phyloP scores from a whole-genome alignment of 192 early-diverging fungal species.

The Kappamyces sp. region DNA sequence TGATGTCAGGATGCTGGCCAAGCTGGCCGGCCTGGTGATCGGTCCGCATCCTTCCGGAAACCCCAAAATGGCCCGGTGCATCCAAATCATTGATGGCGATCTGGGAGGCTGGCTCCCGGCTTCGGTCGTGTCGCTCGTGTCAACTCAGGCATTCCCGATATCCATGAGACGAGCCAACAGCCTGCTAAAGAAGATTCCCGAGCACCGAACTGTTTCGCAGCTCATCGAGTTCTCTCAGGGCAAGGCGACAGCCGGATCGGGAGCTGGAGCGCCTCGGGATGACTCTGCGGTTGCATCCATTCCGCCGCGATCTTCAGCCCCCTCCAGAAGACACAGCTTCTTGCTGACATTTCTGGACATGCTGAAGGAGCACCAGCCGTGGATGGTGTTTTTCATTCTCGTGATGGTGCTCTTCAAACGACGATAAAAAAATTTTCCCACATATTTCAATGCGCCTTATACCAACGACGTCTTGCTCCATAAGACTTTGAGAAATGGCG shows the following conservation, averaged over 20 bases:
- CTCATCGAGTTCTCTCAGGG: slow-evolving; percentile 14
- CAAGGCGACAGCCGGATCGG: background rate
- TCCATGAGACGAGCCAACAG: slow-evolving; percentile 36
- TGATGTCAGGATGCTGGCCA: slow-evolving; percentile 34
- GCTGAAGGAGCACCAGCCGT: slow-evolving; percentile 21
- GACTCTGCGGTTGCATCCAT: background rate
- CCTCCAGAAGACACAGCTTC: slow-evolving; percentile 12
- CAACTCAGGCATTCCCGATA: slow-evolving; percentile 35
- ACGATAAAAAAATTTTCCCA: background rate
- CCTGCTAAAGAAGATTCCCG: slow-evolving; percentile 18
- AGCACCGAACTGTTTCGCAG: slow-evolving; percentile 14
- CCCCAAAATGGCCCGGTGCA: slow-evolving; percentile 9
- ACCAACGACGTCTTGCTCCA: too few relatives aligned
- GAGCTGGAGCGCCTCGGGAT: background rate
- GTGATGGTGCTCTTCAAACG: slow-evolving; percentile 15
- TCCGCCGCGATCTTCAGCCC: background rate
- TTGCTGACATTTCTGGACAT: slow-evolving; percentile 19
- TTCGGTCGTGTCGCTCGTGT: slow-evolving; percentile 30
- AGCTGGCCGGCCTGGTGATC: slow-evolving; percentile 37
- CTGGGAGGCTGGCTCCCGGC: slow-evolving; percentile 40
- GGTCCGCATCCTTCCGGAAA: slow-evolving; percentile 19
- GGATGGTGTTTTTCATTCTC: slow-evolving; percentile 24
- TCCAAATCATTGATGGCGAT: slow-evolving; percentile 43
- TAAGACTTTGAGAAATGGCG: too few relatives aligned
- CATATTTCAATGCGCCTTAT: too few relatives aligned